phyloP scores from a whole-genome alignment of 192 early-diverging fungal species.

The Coemansia sp. region DNA sequence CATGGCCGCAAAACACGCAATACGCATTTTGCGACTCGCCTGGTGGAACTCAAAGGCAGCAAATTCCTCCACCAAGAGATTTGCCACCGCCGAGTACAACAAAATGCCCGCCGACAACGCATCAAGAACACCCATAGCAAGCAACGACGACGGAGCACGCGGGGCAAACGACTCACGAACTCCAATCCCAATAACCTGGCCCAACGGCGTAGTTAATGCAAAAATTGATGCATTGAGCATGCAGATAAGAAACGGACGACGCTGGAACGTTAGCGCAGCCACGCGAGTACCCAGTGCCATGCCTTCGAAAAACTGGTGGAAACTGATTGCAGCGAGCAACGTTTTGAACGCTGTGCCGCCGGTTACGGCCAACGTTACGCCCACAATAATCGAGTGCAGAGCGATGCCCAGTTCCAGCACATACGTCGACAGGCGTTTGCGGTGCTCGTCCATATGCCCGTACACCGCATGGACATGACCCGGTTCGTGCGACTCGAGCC shows the following conservation, averaged over 20 bases:
- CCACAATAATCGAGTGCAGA: constrained; percentile 74
- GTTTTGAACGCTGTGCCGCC: constrained; percentile 56
- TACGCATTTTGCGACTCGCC: constrained; percentile 28
- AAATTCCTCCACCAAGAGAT: constrained; percentile 73
- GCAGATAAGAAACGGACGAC: constrained; percentile 42
- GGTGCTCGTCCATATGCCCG: constrained; percentile 16
- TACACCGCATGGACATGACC: constrained; percentile 29
- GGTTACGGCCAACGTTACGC: constrained; percentile 65
- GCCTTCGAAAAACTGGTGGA: constrained; percentile 80
- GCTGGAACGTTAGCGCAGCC: constrained; percentile 48
- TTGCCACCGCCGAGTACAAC: constrained; percentile 73
- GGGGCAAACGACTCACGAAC: constrained; percentile 63
- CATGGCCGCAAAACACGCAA: constrained; percentile 59
- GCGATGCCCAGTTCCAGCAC: constrained; percentile 78
- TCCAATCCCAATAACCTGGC: constrained; percentile 75
- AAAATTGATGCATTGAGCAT: constrained; percentile 61
- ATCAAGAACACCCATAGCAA: constrained; percentile 77
- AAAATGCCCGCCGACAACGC: constrained; percentile 79
- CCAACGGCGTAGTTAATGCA: constrained; percentile 80
- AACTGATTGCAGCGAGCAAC: constrained; percentile 66
- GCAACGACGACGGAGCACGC: constrained; percentile 53
- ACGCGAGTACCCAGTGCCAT: constrained; percentile 75
- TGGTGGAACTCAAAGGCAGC: constrained; percentile 55
- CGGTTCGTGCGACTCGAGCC: background rate
- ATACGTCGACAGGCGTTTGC: constrained; percentile 60